Percentiles rank a stretch among this genome's conserved stretches.
phyloP scores from a whole-genome alignment of 495 filamentous ascomycete species.

The Diplogelasinospora grovesii region DNA sequence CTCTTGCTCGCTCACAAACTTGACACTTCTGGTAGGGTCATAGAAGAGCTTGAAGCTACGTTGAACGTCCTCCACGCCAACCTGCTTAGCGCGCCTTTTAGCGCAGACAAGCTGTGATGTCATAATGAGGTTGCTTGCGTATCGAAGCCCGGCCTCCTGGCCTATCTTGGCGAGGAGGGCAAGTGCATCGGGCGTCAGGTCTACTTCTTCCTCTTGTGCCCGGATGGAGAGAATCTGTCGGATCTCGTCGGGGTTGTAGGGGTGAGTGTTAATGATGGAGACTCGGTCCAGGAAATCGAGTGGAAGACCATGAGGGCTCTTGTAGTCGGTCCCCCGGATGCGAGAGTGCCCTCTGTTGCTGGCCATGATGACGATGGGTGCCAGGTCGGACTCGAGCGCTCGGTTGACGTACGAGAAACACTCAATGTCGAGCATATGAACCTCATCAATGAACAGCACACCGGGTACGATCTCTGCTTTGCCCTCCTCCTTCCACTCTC shows the following conservation, averaged over 20 bases:
- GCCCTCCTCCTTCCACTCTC: conserved; percentile 98
- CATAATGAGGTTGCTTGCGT: conserved; percentile 92
- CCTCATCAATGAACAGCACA: conserved; percentile 97
- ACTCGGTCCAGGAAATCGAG: conserved; percentile 95
- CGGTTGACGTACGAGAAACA: conserved; percentile 99
- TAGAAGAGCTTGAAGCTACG: conserved; percentile 90
- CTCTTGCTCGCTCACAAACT: conserved; percentile 84
- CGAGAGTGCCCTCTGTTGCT: conserved; percentile 90
- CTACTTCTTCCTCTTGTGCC: conserved; percentile 92
- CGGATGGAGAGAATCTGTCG: conserved; percentile 84
- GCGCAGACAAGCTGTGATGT: conserved; percentile 73
- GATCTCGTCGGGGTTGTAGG: conserved; percentile 82
- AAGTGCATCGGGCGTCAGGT: conserved; percentile 79
- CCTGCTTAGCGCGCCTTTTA: conserved; percentile 73
- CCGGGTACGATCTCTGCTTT: conserved; percentile 97
- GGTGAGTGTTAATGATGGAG: conserved; percentile 90
- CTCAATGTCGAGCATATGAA: conserved; percentile 99
- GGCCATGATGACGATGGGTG: conserved; percentile 99
- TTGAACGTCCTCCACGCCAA: conserved; percentile 83
- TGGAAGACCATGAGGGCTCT: conserved; percentile 84
- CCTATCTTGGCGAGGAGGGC: conserved; percentile 93
- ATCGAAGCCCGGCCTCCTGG: conserved; percentile 83
- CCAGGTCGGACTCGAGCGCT: conserved; percentile 85
- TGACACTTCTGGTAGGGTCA: conserved; percentile 78
- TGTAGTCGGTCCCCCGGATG: conserved; percentile 89